Evolutionary conservation across 306 rosid genomes (phyloP).

Genomic region (Lagenaria siceraria): DNA sequence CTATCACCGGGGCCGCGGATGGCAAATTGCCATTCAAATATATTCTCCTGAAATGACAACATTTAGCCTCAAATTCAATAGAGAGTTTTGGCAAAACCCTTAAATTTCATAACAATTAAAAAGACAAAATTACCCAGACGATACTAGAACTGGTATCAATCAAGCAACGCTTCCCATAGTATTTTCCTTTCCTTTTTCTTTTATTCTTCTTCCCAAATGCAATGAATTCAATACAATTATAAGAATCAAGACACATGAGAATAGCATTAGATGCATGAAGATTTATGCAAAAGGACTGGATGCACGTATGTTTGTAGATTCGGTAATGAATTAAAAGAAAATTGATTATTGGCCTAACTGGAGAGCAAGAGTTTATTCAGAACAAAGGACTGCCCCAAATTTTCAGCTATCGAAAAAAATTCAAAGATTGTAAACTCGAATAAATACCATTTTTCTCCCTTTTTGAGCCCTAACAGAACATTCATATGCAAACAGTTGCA

Average conservation of each 20-base stretch:
- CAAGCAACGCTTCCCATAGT: not conserved
- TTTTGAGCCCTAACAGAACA: not conserved
- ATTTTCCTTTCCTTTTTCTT: too few relatives aligned
- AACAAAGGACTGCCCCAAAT: not conserved
- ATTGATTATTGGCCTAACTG: not conserved
- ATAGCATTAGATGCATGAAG: not conserved
- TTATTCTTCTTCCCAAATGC: not conserved
- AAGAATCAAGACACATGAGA: not conserved
- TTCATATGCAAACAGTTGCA: not conserved
- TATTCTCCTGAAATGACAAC: slow-evolving; percentile 53
- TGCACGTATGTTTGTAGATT: not conserved
- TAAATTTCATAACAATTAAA: not conserved
- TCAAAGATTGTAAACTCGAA: not conserved
- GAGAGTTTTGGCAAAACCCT: not conserved
- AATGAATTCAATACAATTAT: not conserved
- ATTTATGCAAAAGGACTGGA: not conserved
- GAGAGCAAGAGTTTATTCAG: not conserved
- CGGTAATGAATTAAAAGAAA: not conserved
- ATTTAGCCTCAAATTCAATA: not conserved
- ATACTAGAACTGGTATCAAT: not conserved
- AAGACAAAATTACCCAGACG: not conserved
- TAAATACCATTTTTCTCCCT: not conserved
- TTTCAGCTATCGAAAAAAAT: not conserved
- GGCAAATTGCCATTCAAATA: slow-evolving; percentile 96
- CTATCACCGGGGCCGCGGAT: slow-evolving; percentile 58